These are phyloP conservation scores for Calocera cornea DNA, from an alignment of 768 basidiomycete species.

Conservation along the genomic window DNA sequence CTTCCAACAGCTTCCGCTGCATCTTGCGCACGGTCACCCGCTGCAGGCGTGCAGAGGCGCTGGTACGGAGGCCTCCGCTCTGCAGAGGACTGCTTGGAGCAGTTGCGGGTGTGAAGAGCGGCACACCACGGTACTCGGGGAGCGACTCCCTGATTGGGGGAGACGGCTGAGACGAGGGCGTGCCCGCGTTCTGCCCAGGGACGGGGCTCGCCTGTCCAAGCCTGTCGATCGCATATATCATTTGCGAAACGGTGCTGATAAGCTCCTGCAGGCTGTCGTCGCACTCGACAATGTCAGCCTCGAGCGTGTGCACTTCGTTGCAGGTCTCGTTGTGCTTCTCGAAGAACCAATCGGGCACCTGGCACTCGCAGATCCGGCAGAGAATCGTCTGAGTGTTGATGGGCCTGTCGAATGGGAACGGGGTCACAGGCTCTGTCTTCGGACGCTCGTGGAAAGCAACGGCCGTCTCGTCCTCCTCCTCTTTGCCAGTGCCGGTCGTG, in stretches of 20 bases:
- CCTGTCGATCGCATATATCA: slow-evolving; percentile 42
- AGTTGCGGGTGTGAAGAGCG: slow-evolving; percentile 60
- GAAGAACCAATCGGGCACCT: slow-evolving; percentile 98
- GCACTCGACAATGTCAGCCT: slow-evolving; percentile 85
- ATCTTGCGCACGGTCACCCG: slow-evolving; percentile 66
- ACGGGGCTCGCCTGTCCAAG: slow-evolving; percentile 7
- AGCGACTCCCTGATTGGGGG: slow-evolving; percentile 45
- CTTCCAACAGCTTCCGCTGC: slow-evolving; percentile 62
- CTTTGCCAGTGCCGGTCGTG: not conserved
- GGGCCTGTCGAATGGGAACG: slow-evolving; percentile 59
- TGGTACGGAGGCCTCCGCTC: slow-evolving; percentile 40
- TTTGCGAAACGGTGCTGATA: slow-evolving; percentile 69
- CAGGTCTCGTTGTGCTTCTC: slow-evolving; percentile 99
- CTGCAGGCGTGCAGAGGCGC: slow-evolving; percentile 55
- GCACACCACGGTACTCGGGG: slow-evolving; percentile 71
- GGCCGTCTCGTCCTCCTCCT: not conserved
- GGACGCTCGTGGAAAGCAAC: slow-evolving; percentile 4
- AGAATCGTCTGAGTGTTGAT: slow-evolving; percentile 75
- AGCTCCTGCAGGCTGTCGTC: slow-evolving; percentile 87
- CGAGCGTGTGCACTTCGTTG: slow-evolving; percentile 85
- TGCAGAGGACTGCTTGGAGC: slow-evolving; percentile 51
- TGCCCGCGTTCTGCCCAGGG: not conserved
- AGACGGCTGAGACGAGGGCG: slow-evolving; percentile 20
- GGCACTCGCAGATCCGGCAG: slow-evolving; percentile 94
- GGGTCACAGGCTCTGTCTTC: slow-evolving; percentile 15